Evolutionary conservation across 2,329 filamentous ascomycete genomes (phyloP).

Genomic region (Fusarium napiforme): DNA sequence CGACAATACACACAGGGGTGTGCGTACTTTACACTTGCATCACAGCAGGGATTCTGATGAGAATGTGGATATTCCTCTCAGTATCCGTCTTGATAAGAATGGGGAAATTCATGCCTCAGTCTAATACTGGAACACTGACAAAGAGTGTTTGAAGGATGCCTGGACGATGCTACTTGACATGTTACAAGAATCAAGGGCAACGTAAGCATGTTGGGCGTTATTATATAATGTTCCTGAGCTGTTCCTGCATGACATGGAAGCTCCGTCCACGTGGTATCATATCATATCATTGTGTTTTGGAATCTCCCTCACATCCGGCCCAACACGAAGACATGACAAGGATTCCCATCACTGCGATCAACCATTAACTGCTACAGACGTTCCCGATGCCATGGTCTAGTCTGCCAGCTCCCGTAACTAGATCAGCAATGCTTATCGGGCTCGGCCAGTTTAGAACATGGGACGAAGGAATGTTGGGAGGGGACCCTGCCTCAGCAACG

Average conservation of each 20-base stretch:
- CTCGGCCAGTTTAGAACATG: conserved; percentile 29
- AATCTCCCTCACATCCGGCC: background rate
- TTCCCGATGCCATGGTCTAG: conserved; percentile 33
- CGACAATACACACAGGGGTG: conserved; percentile 33
- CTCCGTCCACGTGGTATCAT: conserved; percentile 39
- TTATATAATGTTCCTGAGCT: conserved; percentile 10
- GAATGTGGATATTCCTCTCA: conserved; percentile 16
- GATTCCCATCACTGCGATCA: conserved; percentile 12
- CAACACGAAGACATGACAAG: conserved; percentile 13
- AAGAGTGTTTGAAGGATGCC: conserved; percentile 6
- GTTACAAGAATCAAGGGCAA: conserved; percentile 4
- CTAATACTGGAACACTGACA: conserved; percentile 3
- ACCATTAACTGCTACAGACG: conserved; percentile 1
- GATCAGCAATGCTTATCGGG: conserved; percentile 40
- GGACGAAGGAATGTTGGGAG: conserved; percentile 35
- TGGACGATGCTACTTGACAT: background rate
- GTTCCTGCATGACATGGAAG: conserved; percentile 42
- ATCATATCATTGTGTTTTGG: conserved; percentile 28
- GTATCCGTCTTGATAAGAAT: conserved; percentile 24
- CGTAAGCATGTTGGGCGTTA: conserved; percentile 10
- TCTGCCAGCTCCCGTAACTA: conserved; percentile 32
- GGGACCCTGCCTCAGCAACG: conserved; percentile 34
- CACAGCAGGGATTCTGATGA: conserved; percentile 17
- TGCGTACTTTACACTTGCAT: conserved; percentile 2
- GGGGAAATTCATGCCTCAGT: conserved; percentile 24